phyloP scores from a whole-genome alignment of 495 filamentous ascomycete genomes.

The Polyplosphaeria fusca region DNA sequence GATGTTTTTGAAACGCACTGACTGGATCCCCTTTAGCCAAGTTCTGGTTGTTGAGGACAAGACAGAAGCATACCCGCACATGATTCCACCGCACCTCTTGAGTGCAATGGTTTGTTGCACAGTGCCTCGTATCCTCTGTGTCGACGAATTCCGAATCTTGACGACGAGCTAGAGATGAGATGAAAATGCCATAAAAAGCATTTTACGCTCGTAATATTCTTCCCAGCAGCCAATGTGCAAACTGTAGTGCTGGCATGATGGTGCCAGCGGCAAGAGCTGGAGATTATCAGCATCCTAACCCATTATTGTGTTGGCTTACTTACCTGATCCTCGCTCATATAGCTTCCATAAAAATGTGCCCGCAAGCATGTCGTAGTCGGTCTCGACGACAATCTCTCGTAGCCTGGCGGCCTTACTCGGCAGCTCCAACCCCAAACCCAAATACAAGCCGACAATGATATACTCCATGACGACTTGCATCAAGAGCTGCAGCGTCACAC shows the following conservation, averaged over 20 bases:
- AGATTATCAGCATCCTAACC: not conserved
- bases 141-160: too few relatives aligned
- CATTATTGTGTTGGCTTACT: not conserved
- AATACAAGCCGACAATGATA: conserved; percentile 22
- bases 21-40: too few relatives aligned
- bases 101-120: too few relatives aligned
- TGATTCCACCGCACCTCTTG: too few relatives aligned
- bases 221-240: conserved; percentile 22
- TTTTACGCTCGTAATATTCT: too few relatives aligned
- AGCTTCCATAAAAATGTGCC: conserved; percentile 16
- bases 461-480: conserved; percentile 30
- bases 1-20: too few relatives aligned
- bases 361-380: conserved; percentile 6
- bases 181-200: too few relatives aligned
- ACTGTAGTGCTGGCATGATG: conserved; percentile 13
- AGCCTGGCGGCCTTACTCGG: conserved; percentile 18
- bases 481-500: conserved; percentile 22
- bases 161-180: too few relatives aligned
- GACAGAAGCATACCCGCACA: too few relatives aligned
- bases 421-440: conserved; percentile 19
- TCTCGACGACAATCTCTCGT: not conserved
- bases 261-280: conserved; percentile 12
- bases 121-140: too few relatives aligned
- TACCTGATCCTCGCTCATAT: conserved; percentile 8
- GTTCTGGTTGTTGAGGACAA: too few relatives aligned